Evolutionary conservation across 2,329 filamentous ascomycete species (phyloP).

Genomic region (Hypomyces rosellus): DNA sequence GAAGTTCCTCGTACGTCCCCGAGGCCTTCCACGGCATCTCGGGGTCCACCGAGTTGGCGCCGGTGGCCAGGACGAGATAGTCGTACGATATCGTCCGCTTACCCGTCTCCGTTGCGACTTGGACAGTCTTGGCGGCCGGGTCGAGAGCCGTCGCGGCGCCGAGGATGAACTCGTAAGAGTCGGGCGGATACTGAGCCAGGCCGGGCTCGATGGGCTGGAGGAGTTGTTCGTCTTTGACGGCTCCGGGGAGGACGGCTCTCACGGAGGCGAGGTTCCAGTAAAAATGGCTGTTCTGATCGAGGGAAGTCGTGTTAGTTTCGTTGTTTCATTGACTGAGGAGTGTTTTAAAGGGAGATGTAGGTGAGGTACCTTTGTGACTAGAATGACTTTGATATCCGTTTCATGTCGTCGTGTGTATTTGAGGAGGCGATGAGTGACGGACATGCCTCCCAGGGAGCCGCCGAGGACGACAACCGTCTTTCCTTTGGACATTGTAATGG

Average conservation of each 20-base stretch:
- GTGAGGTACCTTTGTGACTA: constrained; percentile 46
- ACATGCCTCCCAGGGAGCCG: constrained; percentile 47
- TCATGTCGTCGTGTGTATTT: constrained; percentile 42
- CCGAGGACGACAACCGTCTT: constrained; percentile 50
- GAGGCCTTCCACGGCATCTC: constrained; percentile 47
- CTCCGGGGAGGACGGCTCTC: constrained; percentile 47
- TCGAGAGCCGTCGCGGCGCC: constrained; percentile 41
- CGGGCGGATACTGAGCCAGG: constrained; percentile 43
- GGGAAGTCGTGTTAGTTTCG: not conserved
- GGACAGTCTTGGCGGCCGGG: constrained; percentile 33
- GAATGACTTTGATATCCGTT: constrained; percentile 45
- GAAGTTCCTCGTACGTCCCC: constrained; percentile 39
- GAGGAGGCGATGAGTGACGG: constrained; percentile 47
- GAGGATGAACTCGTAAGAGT: constrained; percentile 45
- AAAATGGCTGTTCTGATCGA: constrained; percentile 46
- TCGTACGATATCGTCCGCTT: constrained; percentile 38
- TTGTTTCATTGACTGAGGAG: too few relatives aligned
- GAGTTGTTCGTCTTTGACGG: constrained; percentile 43
- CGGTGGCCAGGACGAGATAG: constrained; percentile 53
- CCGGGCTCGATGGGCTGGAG: constrained; percentile 43
- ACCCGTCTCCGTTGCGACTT: constrained; percentile 26
- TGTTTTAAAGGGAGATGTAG: not conserved
- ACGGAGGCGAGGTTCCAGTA: constrained; percentile 54
- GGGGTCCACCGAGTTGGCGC: constrained; percentile 36
- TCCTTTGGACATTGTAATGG: not conserved